Evolutionary conservation across 2,329 filamentous ascomycete genomes (phyloP).

Genomic region (Camillea tinctor): DNA sequence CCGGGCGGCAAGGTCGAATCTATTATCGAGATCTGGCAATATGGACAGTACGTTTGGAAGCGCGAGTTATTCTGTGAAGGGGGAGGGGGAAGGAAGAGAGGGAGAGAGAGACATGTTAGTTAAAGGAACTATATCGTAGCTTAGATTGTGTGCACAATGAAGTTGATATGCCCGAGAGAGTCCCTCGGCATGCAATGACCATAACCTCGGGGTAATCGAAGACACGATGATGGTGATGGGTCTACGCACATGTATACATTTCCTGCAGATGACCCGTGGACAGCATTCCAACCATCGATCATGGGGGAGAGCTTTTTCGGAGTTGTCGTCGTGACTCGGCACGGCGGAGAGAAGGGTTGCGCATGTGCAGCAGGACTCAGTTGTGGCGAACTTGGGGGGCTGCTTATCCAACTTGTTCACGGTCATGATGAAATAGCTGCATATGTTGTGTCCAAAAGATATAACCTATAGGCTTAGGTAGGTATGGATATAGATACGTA

Average conservation of each 20-base stretch:
- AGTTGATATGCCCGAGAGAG: too few species aligned
- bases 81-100: background rate
- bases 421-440: conserved; percentile 18
- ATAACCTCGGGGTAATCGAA: too few species aligned
- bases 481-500: background rate
- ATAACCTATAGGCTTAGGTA: background rate
- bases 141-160: too few species aligned
- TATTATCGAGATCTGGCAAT: conserved; percentile 66
- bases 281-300: conserved; percentile 69
- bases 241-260: conserved; percentile 61
- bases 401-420: conserved; percentile 10
- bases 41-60: conserved; percentile 68
- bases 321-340: conserved; percentile 46
- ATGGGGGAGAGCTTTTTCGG: conserved; percentile 60
- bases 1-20: conserved; percentile 60
- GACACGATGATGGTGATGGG: too few species aligned
- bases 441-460: background rate
- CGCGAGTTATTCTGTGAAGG: conserved; percentile 57
- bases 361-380: conserved; percentile 67
- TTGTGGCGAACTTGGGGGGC: conserved; percentile 3
- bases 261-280: conserved; percentile 66
- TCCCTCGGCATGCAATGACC: too few species aligned
- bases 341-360: conserved; percentile 58
- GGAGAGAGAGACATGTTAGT: conserved; percentile 9
- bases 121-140: background rate